phyloP scores from a whole-genome alignment of 352 stramenopile species.

The Pythium sp. region DNA sequence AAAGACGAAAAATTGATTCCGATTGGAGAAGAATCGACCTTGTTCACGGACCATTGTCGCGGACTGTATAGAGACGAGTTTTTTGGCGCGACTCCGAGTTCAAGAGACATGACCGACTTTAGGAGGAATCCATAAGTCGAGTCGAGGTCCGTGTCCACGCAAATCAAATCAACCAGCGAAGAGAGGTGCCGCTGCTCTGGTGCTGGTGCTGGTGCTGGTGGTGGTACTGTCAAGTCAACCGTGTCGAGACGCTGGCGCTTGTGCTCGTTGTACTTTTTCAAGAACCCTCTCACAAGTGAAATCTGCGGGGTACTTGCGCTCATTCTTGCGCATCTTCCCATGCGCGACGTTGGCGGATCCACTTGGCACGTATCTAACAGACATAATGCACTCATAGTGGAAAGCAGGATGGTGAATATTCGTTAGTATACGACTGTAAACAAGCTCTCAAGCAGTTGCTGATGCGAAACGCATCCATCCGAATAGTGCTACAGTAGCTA shows the following conservation, averaged over 20 bases:
- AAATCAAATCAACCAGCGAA: too few species aligned
- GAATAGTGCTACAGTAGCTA: neutral
- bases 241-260: slow-evolving; percentile 53
- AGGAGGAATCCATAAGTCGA: too few species aligned
- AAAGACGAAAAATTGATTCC: too few species aligned
- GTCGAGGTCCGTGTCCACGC: too few species aligned
- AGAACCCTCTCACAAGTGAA: slow-evolving; percentile 42
- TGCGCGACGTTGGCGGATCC: slow-evolving; percentile 87
- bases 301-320: slow-evolving; percentile 72
- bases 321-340: slow-evolving; percentile 92
- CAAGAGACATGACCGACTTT: too few species aligned
- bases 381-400: neutral
- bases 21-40: too few species aligned
- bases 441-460: too few species aligned
- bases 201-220: neutral
- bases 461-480: neutral
- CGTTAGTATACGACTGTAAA: too few species aligned
- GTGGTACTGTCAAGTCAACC: slow-evolving; percentile 6
- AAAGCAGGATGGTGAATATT: neutral
- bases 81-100: too few species aligned
- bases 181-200: too few species aligned
- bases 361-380: slow-evolving; percentile 79
- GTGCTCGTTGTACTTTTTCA: slow-evolving; percentile 83
- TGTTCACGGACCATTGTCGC: too few species aligned
- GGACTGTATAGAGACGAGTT: too few species aligned